phyloP scores from a whole-genome alignment of 176 grass and related monocot genomes.

The Oryza coarctata region DNA sequence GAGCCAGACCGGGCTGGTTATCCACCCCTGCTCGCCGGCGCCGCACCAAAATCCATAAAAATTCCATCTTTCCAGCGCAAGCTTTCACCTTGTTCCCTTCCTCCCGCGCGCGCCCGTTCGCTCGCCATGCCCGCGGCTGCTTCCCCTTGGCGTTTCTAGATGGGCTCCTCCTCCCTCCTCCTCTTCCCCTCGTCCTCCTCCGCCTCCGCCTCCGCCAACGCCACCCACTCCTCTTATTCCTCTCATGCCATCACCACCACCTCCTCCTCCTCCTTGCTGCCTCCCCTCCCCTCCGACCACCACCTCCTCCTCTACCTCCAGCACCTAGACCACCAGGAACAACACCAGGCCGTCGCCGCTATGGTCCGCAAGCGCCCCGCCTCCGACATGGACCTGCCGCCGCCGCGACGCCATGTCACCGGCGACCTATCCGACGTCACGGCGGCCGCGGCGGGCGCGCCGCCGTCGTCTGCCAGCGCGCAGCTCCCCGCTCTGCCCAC shows the following conservation, averaged over 20 bases:
- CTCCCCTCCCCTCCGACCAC: slow-evolving; percentile 25
- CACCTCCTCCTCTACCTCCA: slow-evolving; percentile 37
- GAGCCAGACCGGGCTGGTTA: too few species aligned
- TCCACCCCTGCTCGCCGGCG: too few species aligned
- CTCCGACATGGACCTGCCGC: slow-evolving; percentile 58
- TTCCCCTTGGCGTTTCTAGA: slow-evolving; percentile 76
- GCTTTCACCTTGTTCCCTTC: background rate
- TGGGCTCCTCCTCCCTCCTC: slow-evolving; percentile 78
- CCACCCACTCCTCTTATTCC: slow-evolving; percentile 23
- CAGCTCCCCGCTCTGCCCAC: slow-evolving; percentile 53
- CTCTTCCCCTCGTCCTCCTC: slow-evolving; percentile 64
- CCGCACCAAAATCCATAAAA: slow-evolving; percentile 34
- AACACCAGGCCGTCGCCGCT: slow-evolving; percentile 7
- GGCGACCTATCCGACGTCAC: slow-evolving; percentile 41
- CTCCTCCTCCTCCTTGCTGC: slow-evolving; percentile 33
- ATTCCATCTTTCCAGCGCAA: background rate
- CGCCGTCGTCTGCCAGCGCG: background rate
- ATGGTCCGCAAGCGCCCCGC: slow-evolving; percentile 93
- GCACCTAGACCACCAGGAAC: slow-evolving; percentile 42
- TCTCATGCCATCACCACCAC: slow-evolving; percentile 36
- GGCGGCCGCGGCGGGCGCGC: background rate
- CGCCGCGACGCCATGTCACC: slow-evolving; percentile 42
- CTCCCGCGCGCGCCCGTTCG: background rate
- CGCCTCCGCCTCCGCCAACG: slow-evolving; percentile 25
- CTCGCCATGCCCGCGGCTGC: slow-evolving; percentile 58